These are phyloP conservation scores for Wickerhamomyces mucosus DNA, from an alignment of 805 yeast genomes.

Conservation along the genomic window DNA sequence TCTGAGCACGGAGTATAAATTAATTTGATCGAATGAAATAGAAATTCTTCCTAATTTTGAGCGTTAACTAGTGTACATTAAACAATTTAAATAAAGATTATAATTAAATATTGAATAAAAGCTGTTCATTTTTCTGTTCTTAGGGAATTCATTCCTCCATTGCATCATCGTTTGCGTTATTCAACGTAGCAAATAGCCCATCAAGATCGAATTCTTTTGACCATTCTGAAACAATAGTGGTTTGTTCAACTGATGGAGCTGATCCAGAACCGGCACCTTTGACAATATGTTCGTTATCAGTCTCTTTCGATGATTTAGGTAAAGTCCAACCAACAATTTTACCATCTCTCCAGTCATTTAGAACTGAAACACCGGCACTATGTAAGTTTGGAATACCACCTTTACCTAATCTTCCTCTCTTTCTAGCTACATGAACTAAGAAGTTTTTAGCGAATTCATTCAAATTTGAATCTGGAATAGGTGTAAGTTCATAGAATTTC, in stretches of 20 bases:
- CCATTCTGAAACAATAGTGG: conserved; percentile 83
- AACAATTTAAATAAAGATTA: too few species aligned
- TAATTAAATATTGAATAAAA: too few species aligned
- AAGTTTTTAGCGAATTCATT: conserved; percentile 78
- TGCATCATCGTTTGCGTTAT: conserved; percentile 20
- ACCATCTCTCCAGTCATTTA: conserved; percentile 97
- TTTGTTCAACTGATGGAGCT: conserved; percentile 35
- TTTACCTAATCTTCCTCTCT: conserved; percentile 82
- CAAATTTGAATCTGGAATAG: conserved; percentile 62
- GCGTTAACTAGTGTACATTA: too few species aligned
- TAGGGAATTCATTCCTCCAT: conserved; percentile 7
- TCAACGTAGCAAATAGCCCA: conserved; percentile 48
- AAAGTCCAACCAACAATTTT: conserved; percentile 84
- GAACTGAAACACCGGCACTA: conserved; percentile 72
- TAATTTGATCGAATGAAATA: too few species aligned
- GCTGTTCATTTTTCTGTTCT: too few species aligned
- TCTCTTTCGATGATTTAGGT: conserved; percentile 51
- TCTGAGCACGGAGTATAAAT: too few species aligned
- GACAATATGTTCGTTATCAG: conserved; percentile 20
- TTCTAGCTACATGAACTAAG: conserved; percentile 86
- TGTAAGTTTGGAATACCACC: conserved; percentile 90
- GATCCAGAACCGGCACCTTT: conserved; percentile 21
- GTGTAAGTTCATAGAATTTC: conserved; percentile 67
- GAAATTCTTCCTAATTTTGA: too few species aligned
- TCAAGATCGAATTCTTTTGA: conserved; percentile 91